Percentiles rank a stretch among this genome's conserved stretches.
These are phyloP conservation scores for Trichoderma atrobrunneum DNA, from an alignment of 2,329 filamentous ascomycete genomes.

Conservation along the genomic window DNA sequence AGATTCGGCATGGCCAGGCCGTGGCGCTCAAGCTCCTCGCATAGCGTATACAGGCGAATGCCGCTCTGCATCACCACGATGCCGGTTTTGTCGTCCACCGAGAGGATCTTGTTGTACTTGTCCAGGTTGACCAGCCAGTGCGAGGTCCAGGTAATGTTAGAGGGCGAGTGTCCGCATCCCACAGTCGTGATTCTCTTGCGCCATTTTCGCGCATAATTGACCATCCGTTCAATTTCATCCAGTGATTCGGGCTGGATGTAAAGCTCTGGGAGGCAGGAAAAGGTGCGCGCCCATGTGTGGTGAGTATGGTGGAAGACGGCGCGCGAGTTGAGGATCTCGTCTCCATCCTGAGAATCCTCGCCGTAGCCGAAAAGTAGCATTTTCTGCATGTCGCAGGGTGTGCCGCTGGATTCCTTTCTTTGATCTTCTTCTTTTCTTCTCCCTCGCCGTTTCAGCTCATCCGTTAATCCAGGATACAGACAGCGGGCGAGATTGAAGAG, in stretches of 20 bases:
- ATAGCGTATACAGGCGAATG: slow-evolving; percentile 74
- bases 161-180: slow-evolving; percentile 91
- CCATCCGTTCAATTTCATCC: slow-evolving; percentile 76
- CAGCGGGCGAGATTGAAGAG: not conserved
- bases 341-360: slow-evolving; percentile 22
- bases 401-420: not conserved
- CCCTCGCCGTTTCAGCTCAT: not conserved
- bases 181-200: slow-evolving; percentile 79
- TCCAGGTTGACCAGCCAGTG: slow-evolving; percentile 96
- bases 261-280: slow-evolving; percentile 83
- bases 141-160: slow-evolving; percentile 85
- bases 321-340: slow-evolving; percentile 65
- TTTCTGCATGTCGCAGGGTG: not conserved
- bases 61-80: slow-evolving; percentile 81
- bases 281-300: slow-evolving; percentile 93
- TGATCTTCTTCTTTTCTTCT: not conserved
- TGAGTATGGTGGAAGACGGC: slow-evolving; percentile 71
- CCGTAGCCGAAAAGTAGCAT: slow-evolving; percentile 41
- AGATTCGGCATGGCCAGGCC: slow-evolving; percentile 87
- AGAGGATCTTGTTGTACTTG: slow-evolving; percentile 69
- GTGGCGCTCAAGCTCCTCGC: slow-evolving; percentile 67
- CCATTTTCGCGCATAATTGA: slow-evolving; percentile 76
- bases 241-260: slow-evolving; percentile 82
- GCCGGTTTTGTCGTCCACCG: slow-evolving; percentile 63
- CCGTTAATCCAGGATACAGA: not conserved